Conservation (phyloP, 23 red algal genomes). For the Gracilariopsis chorda region DNA sequence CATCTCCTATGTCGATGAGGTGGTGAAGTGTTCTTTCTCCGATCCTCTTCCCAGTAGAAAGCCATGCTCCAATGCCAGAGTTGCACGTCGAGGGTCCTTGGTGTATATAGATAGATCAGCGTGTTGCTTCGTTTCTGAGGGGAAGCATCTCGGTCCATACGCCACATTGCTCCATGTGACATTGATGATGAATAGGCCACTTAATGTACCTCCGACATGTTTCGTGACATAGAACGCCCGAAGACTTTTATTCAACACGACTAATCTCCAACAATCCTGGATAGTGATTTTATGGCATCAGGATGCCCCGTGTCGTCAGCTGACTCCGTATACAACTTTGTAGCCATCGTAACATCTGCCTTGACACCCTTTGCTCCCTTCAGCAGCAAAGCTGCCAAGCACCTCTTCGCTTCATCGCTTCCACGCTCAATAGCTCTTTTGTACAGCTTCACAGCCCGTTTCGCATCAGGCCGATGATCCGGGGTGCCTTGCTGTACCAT, state of each 20-base stretch:
- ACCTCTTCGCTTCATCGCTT: background rate
- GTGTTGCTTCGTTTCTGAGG: too few relatives aligned
- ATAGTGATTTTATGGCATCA: background rate
- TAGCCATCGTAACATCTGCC: background rate
- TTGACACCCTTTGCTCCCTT: background rate
- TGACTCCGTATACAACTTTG: background rate
- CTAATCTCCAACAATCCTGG: conserved; percentile 7
- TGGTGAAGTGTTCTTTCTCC: too few relatives aligned
- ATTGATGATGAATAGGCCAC: too few relatives aligned
- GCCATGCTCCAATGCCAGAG: too few relatives aligned
- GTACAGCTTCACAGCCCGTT: conserved; percentile 1
- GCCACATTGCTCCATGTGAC: too few relatives aligned
- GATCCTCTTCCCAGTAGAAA: too few relatives aligned
- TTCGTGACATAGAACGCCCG: too few relatives aligned
- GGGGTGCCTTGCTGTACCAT: background rate
- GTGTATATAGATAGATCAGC: too few relatives aligned
- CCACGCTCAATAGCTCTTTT: conserved; percentile 3
- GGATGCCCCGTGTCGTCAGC: background rate
- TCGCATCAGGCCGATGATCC: background rate
- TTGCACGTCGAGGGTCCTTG: too few relatives aligned
- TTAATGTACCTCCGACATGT: too few relatives aligned
- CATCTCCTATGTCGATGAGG: too few relatives aligned
- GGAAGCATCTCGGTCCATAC: too few relatives aligned
- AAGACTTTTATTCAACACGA: background rate
- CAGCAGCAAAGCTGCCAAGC: background rate